Base-by-base conservation (phyloP, 768 basidiomycete species). In the Cystofilobasidium capitatum region DNA sequence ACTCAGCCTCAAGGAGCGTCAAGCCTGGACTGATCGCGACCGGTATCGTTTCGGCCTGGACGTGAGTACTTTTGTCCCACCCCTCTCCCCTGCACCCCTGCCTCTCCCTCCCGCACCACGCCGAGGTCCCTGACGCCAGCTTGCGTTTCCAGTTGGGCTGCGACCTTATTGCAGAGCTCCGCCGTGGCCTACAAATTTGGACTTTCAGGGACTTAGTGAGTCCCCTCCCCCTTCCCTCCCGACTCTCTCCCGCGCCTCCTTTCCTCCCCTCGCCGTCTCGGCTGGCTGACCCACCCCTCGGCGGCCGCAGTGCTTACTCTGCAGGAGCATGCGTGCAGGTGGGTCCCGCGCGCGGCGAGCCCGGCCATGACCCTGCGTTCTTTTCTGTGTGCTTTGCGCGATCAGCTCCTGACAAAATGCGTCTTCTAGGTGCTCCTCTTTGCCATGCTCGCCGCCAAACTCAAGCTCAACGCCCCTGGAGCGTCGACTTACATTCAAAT, bases 1-100 rank as follows among this genome's bases (percentile, higher is more conserved):
- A 73, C 49, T 73, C 72, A 33, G 77, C 77, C 26, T 74, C 74
- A 63, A 69, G 74, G 37, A 86, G 86, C 65, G 83, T 94, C 64
- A 92, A 92, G 71, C 90, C 93, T 10, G 92, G 92, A 16, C 80
- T 97, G 54, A 92, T 96, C 67, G 91, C 91, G 0, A 85, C 89
- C 22, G 68, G 65, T n/a, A 71, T 68, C 59, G 71, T 72, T 17
- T 71, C 69, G 4, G 90, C 91, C 0, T 93, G 91, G 90, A 91
- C 89, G n/a, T 88, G n/a, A n/a, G n/a, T n/a, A n/a, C n/a, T n/a
- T n/a, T n/a, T n/a, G n/a, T n/a, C n/a, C n/a, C n/a, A n/a, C n/a
- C n/a, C n/a, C n/a, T n/a, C n/a, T n/a, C n/a, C n/a, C n/a, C n/a
- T n/a, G n/a, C n/a, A n/a, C n/a, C n/a, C n/a, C n/a, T n/a, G n/a